phyloP scores from a whole-genome alignment of 2,329 filamentous ascomycete genomes.

The Aotearoamyces nothofagi region DNA sequence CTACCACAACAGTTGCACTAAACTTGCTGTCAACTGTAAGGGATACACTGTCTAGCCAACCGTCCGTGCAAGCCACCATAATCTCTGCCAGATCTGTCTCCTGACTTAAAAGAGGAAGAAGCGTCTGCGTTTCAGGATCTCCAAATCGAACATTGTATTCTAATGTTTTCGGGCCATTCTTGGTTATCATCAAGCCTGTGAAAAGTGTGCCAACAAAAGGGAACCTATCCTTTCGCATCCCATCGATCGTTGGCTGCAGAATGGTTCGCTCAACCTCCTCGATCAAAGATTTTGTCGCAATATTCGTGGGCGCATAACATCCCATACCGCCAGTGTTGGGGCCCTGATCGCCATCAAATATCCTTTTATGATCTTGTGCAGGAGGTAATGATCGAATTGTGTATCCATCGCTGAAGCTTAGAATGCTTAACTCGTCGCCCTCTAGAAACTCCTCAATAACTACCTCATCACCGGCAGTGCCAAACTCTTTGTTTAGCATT shows the following conservation, averaged over 20 bases:
- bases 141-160: slow-evolving; percentile 93
- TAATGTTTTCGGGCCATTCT: slow-evolving; percentile 62
- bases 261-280: slow-evolving; percentile 66
- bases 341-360: slow-evolving; percentile 77
- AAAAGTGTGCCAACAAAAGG: slow-evolving; percentile 57
- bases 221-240: slow-evolving; percentile 69
- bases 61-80: slow-evolving; percentile 71
- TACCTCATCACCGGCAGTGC: slow-evolving; percentile 72
- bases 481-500: slow-evolving; percentile 81
- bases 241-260: slow-evolving; percentile 77
- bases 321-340: slow-evolving; percentile 98
- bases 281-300: slow-evolving; percentile 58
- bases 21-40: slow-evolving; percentile 55
- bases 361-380: slow-evolving; percentile 93
- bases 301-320: slow-evolving; percentile 82
- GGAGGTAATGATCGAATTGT: slow-evolving; percentile 72
- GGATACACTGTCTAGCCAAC: slow-evolving; percentile 54
- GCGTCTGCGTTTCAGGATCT: slow-evolving; percentile 80
- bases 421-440: slow-evolving; percentile 82
- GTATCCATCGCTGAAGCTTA: slow-evolving; percentile 84
- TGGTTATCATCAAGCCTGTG: slow-evolving; percentile 89
- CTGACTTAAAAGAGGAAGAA: slow-evolving; percentile 60
- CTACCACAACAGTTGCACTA: slow-evolving; percentile 86
- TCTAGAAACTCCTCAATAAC: slow-evolving; percentile 90
- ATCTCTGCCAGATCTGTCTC: slow-evolving; percentile 78